Evolutionary conservation across 495 filamentous ascomycete species (phyloP).

Genomic region (Aspergillus sclerotioniger): DNA sequence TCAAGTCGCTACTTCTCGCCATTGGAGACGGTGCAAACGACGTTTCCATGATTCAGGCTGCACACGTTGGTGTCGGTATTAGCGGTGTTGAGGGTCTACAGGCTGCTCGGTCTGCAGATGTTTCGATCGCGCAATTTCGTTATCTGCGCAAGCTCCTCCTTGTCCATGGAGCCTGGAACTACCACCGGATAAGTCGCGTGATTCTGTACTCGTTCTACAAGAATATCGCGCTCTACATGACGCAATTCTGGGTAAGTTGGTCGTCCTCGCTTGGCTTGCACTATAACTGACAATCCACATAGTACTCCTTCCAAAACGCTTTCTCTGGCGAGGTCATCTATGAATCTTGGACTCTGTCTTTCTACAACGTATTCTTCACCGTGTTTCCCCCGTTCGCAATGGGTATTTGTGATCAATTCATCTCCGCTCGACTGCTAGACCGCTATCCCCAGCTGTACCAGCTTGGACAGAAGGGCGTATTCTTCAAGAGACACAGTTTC

Average conservation of each 20-base stretch:
- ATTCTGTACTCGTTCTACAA: slow-evolving; percentile 99
- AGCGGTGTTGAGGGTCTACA: slow-evolving; percentile 98
- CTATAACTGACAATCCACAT: slow-evolving; percentile 32
- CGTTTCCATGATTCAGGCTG: slow-evolving; percentile 99
- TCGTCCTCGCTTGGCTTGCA: background rate
- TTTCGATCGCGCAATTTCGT: slow-evolving; percentile 94
- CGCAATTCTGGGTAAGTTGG: slow-evolving; percentile 88
- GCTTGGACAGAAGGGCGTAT: slow-evolving; percentile 84
- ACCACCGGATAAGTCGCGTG: slow-evolving; percentile 92
- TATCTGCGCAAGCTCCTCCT: slow-evolving; percentile 92
- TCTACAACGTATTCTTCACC: slow-evolving; percentile 99
- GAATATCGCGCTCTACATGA: slow-evolving; percentile 98
- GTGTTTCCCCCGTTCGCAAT: slow-evolving; percentile 90
- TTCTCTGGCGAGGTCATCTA: slow-evolving; percentile 98
- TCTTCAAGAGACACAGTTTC: slow-evolving; percentile 91
- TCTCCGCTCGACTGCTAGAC: slow-evolving; percentile 93
- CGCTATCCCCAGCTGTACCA: slow-evolving; percentile 96
- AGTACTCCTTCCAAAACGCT: slow-evolving; percentile 97
- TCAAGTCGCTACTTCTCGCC: slow-evolving; percentile 87
- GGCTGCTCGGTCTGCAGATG: slow-evolving; percentile 92
- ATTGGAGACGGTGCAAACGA: slow-evolving; percentile 99
- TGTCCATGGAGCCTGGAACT: slow-evolving; percentile 97
- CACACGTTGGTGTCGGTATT: slow-evolving; percentile 97
- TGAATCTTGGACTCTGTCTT: slow-evolving; percentile 98
- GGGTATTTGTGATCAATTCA: slow-evolving; percentile 97